phyloP scores from a whole-genome alignment of 2,329 filamentous ascomycete species.

The Paracoccidioides lutzii region DNA sequence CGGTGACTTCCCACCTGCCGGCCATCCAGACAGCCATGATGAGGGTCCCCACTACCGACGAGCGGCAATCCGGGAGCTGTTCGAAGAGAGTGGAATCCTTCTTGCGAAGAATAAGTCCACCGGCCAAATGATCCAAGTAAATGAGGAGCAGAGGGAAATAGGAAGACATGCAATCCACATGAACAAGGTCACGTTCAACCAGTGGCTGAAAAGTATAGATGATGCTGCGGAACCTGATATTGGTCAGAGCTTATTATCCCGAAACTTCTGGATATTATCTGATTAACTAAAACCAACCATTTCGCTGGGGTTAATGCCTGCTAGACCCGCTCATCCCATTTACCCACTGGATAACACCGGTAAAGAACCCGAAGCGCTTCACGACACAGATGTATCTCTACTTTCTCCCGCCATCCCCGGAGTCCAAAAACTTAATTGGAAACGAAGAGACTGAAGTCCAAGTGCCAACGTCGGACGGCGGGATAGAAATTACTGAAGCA shows the following conservation, averaged over 20 bases:
- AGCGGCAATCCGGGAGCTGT: conserved; percentile 78
- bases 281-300: background rate
- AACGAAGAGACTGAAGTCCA: conserved; percentile 46
- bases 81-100: conserved; percentile 87
- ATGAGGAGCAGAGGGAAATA: conserved; percentile 46
- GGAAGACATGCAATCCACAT: conserved; percentile 58
- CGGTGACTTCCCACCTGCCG: conserved; percentile 41
- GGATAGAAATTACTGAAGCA: conserved; percentile 60
- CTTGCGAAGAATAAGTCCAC: conserved; percentile 42
- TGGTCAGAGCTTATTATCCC: conserved; percentile 26
- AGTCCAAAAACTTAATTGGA: conserved; percentile 20
- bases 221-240: conserved; percentile 41
- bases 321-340: conserved; percentile 55
- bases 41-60: conserved; percentile 66
- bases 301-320: background rate
- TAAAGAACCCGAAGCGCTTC: conserved; percentile 57
- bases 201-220: conserved; percentile 44
- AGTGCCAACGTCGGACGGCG: conserved; percentile 58
- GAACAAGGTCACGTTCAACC: conserved; percentile 50
- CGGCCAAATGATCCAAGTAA: conserved; percentile 47
- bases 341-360: conserved; percentile 82
- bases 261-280: background rate
- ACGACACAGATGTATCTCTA: conserved; percentile 97
- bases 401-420: conserved; percentile 53
- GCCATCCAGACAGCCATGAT: conserved; percentile 46